A percentile compares a stretch with the other conserved stretches of the same genome.
Conservation (phyloP, 257 asterid genomes). For the Vinca minor region DNA sequence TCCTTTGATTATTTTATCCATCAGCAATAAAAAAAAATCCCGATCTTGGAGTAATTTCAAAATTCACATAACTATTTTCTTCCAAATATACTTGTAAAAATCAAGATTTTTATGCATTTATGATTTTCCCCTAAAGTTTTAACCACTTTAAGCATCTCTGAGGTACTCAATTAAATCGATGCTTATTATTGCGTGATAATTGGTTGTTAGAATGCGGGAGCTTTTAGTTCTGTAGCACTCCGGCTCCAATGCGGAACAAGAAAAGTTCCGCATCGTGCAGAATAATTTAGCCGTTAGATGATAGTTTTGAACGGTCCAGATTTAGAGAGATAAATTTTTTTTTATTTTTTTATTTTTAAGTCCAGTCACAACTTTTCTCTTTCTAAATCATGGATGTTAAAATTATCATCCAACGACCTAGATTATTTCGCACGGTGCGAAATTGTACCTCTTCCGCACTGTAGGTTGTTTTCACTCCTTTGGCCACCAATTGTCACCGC, state of each 20-base stretch:
- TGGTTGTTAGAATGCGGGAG: slow-evolving; percentile 22
- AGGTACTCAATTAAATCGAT: slow-evolving; percentile 1
- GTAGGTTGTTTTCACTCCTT: too few relatives aligned
- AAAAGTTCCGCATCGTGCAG: too few relatives aligned
- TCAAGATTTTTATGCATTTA: slow-evolving; percentile 12
- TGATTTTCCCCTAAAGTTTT: slow-evolving; percentile 5
- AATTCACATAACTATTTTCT: background rate
- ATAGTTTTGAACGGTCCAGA: too few relatives aligned
- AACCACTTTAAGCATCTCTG: background rate
- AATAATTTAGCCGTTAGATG: too few relatives aligned
- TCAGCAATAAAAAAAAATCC: background rate
- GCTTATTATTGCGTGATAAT: slow-evolving; percentile 14
- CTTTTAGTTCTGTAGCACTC: slow-evolving; percentile 10
- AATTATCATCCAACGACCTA: too few relatives aligned
- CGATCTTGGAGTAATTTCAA: background rate
- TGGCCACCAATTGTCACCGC: slow-evolving; percentile 15
- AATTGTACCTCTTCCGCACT: too few relatives aligned
- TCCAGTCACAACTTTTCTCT: too few relatives aligned
- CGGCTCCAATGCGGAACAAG: too few relatives aligned
- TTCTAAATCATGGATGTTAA: too few relatives aligned
- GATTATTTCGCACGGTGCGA: too few relatives aligned
- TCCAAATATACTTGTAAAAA: background rate
- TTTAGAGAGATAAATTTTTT: too few relatives aligned
- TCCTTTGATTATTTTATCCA: background rate
- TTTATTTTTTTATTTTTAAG: too few relatives aligned